A percentile compares a stretch with the other conserved stretches of the same genome.
Conservation (phyloP, 805 yeast species). For the Saturnispora kantuleensis region DNA sequence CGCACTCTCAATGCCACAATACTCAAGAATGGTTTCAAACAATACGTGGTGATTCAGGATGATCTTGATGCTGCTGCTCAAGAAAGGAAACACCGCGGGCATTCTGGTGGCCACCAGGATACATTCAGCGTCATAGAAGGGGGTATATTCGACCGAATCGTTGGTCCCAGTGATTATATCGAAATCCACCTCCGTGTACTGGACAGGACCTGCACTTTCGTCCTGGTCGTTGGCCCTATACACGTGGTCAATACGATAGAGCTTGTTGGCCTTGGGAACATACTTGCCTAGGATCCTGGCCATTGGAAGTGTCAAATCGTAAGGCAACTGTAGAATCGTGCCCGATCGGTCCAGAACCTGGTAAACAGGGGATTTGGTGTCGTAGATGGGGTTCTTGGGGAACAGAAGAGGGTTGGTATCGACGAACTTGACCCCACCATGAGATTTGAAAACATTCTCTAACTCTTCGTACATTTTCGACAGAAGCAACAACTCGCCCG, state of each 20-base stretch:
- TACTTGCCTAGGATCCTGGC: conserved; percentile 73
- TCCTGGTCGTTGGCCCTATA: conserved; percentile 54
- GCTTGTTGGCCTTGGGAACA: conserved; percentile 44
- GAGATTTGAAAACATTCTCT: conserved; percentile 54
- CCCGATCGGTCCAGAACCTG: conserved; percentile 83
- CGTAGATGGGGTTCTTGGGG: conserved; percentile 71
- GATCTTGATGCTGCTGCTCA: conserved; percentile 46
- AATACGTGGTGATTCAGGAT: conserved; percentile 76
- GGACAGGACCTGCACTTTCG: conserved; percentile 63
- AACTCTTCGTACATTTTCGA: conserved; percentile 53
- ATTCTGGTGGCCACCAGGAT: conserved; percentile 75
- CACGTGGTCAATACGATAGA: conserved; percentile 71
- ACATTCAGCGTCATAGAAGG: conserved; percentile 79
- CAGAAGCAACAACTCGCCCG: conserved; percentile 46
- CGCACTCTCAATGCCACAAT: conserved; percentile 69
- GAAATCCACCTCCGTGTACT: conserved; percentile 76
- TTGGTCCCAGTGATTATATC: conserved; percentile 51
- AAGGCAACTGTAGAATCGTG: conserved; percentile 77
- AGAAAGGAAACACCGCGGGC: conserved; percentile 54
- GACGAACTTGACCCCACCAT: conserved; percentile 70
- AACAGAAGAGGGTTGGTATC: conserved; percentile 61
- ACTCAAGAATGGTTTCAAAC: conserved; percentile 66
- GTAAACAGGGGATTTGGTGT: conserved; percentile 53
- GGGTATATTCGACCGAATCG: conserved; percentile 25
- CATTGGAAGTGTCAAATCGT: conserved; percentile 81